Base-by-base conservation (phyloP, 345 rosid species). In the Rubroshorea leprosula region DNA sequence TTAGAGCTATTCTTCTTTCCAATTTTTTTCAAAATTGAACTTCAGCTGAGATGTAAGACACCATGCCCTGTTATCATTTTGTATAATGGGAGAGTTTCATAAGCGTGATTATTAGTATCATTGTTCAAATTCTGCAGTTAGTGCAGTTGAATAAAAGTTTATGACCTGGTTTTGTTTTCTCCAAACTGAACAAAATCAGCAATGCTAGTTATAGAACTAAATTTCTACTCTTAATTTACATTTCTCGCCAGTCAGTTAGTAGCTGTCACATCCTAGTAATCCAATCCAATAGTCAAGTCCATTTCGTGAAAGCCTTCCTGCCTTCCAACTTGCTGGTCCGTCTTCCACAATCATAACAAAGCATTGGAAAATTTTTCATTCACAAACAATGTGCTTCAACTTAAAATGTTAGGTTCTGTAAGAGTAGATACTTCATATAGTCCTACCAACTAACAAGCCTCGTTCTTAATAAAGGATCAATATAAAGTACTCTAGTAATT, bases 341-440 rank as follows among this genome's bases (percentile, higher is more conserved):
- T 26, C 20, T n/a, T 13, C 25, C n/a, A 13, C 45, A 26, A 16
- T 20, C 46, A 7, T 23, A 20, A 18, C 16, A 23, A 18, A 54
- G 38, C 10, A 54, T 52, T 45, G 23, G 27, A 46, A 12, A n/a
- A 14, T 55, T 6, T 55, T 61, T 49, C 55, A n/a, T 49, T 15
- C 44, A 62, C 23, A 55, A 57, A 6, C 35, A 3, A 27, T 27
- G 6, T n/a, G n/a, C n/a, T n/a, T n/a, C n/a, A n/a, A n/a, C n/a
- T n/a, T n/a, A n/a, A n/a, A n/a, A n/a, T 29, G 29, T 31, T 19
- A 54, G 38, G n/a, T n/a, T n/a, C 13, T 11, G 31, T 23, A 54
- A 45, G 66, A 55, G 50, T 66, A 29, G 60, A 60, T n/a, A n/a
- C n/a, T n/a, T n/a, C n/a, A n/a, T n/a, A n/a, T n/a, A n/a, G n/a